These are phyloP conservation scores for Logfia minima DNA, from an alignment of 129 eudicot genomes.

Conservation along the genomic window DNA sequence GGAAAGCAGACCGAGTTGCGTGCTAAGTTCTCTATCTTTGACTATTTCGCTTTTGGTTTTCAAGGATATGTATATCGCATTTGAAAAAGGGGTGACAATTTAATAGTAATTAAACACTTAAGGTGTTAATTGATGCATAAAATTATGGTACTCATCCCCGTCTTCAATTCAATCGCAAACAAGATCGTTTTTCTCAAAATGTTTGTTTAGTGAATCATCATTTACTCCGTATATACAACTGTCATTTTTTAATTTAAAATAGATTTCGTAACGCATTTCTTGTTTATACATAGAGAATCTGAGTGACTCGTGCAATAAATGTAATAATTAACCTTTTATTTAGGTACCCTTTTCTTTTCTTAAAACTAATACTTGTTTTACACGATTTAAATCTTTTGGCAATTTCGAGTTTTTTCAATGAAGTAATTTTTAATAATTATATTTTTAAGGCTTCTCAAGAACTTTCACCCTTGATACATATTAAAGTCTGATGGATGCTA, in stretches of 20 bases:
- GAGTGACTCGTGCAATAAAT: constrained; percentile 13
- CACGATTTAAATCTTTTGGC: not conserved
- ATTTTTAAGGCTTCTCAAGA: not conserved
- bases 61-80: not conserved
- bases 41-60: constrained; percentile 2
- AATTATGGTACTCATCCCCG: no score
- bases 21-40: not conserved
- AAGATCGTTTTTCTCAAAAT: not conserved
- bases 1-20: constrained; percentile 8
- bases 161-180: no score
- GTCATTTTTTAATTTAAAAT: not conserved
- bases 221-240: no score
- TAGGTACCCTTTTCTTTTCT: no score
- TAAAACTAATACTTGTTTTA: not conserved
- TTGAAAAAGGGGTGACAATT: no score
- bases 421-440: not conserved
- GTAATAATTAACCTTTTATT: constrained; percentile 4
- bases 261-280: constrained; percentile 11
- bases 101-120: no score
- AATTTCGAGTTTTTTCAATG: not conserved
- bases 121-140: no score
- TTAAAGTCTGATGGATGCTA: not conserved
- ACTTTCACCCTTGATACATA: no score
- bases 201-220: no score
- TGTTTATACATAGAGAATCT: not conserved